Base-by-base conservation (phyloP, 1,284 basidiomycete genomes). In the Apiotrichum veenhuisii region DNA sequence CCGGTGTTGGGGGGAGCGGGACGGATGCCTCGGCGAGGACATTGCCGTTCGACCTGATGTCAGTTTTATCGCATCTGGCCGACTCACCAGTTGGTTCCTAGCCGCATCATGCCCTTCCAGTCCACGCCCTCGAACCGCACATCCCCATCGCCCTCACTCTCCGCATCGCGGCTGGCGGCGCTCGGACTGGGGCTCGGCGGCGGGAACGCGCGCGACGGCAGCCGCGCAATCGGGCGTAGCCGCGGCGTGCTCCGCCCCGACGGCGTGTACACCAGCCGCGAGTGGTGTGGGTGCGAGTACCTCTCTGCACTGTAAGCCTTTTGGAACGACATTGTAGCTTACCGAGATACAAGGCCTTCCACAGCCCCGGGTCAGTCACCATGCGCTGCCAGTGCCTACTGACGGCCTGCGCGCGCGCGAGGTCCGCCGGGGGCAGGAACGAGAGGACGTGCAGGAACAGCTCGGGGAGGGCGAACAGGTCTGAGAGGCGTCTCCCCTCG, bases 81-180 rank as follows among this genome's bases (percentile, higher is more conserved):
- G 17, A 57, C 67, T n/a, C 48, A 73, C 75, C 76, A 77, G 58
- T 77, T 77, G 0, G 73, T 71, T 1, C 72, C 73, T 27, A 77
- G 60, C 15, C 69, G 54, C 54, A 76, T 57, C 68, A 77, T 69
- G 58, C 67, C 60, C 57, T 77, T 77, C 76, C 76, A 77, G 56
- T 77, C 75, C 0, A 77, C 66, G 0, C 75, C 72, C 41, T 76
- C 74, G 48, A 74, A 67, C 15, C 71, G 56, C 3, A 72, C 58
- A 33, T 2, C 27, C 12, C 30, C 8, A 8, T 33, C 27, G 1
- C n/a, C 20, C 2, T 17, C 50, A 50, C 55, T 53, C 43, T 53
- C 55, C 3, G 53, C 60, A 5, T 26, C 22, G 26, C 10, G 36
- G 18, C 30, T 30, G 7, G 38, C 23, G 15, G 37, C 25, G 26